Base-by-base conservation (phyloP, 2,329 filamentous ascomycete genomes). In the Colletotrichum musicola region DNA sequence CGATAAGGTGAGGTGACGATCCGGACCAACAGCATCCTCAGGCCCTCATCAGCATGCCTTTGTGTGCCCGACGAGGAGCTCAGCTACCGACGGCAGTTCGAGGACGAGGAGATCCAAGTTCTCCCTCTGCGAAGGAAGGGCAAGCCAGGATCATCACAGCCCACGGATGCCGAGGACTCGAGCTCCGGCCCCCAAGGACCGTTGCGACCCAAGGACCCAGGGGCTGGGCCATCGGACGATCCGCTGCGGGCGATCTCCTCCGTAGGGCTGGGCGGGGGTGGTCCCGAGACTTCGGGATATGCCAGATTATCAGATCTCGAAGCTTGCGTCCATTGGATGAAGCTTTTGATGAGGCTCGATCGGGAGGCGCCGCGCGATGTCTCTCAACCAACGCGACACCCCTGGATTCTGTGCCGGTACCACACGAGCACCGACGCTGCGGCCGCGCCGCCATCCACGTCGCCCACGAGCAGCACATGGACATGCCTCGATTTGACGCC, bases 251-350 rank as follows among this genome's bases (percentile, higher is more conserved):
- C 44, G 66, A 56, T 51, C 56, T 38, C 7, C 44, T 30, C 55
- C 35, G n/a, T 69, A 69, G 62, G 66, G 66, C 55, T 61, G 50
- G 42, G 59, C 55, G 44, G 13, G 44, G 38, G 59, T 22, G 61
- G 25, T 49, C 38, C 54, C 46, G 62, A 51, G 49, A 16, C 40
- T 55, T 44, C 40, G 47, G 54, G 50, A 22, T 46, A 68, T 61
- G 62, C 55, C 42, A 69, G 55, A 55, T 69, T 66, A 65, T 66
- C 65, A 69, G 66, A 69, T 69, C 62, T 65, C 35, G 56, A 56
- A 27, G 35, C 35, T 30, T 18, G 14, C 50, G 38, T 64, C 54
- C 20, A 64, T 68, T 68, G 65, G 65, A 42, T 63, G 62, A 65
- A 69, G 62, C 55, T 66, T 51, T 61, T 49, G 18, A 42, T 14